A percentile compares a stretch with the other conserved stretches of the same genome.
These are phyloP conservation scores for Mallotus repandus DNA, from an alignment of 441 rosid genomes.

Conservation along the genomic window DNA sequence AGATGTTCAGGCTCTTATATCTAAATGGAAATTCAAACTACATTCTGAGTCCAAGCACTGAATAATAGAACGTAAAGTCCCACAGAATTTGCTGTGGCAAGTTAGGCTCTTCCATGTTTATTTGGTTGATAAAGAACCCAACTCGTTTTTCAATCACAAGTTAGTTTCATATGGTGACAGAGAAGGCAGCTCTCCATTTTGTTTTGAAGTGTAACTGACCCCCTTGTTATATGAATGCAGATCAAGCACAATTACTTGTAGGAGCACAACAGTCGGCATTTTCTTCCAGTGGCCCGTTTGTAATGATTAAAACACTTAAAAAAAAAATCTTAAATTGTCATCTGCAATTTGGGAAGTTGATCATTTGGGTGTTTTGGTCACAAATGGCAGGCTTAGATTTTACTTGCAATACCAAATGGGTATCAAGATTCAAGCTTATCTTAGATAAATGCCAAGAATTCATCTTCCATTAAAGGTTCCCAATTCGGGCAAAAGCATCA, in stretches of 20 bases:
- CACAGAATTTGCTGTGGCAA: background rate
- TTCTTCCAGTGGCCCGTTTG: too few relatives aligned
- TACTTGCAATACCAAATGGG: background rate
- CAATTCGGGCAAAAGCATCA: background rate
- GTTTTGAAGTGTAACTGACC: background rate
- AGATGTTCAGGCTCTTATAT: background rate
- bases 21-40: background rate
- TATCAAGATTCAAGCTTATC: background rate
- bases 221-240: background rate
- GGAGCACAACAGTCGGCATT: background rate
- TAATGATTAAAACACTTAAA: too few relatives aligned
- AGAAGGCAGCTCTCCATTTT: background rate
- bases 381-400: background rate
- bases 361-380: too few relatives aligned
- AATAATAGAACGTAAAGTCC: background rate
- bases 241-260: background rate
- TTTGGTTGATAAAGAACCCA: background rate
- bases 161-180: constrained; percentile 4
- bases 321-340: too few relatives aligned
- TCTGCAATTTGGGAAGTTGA: too few relatives aligned
- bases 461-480: background rate
- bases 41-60: background rate
- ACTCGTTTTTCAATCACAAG: constrained; percentile 1
- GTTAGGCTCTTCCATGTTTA: background rate
- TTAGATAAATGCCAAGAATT: background rate